Evolutionary conservation across 2,329 filamentous ascomycete species (phyloP).

Genomic region (Claviceps quebecensis): DNA sequence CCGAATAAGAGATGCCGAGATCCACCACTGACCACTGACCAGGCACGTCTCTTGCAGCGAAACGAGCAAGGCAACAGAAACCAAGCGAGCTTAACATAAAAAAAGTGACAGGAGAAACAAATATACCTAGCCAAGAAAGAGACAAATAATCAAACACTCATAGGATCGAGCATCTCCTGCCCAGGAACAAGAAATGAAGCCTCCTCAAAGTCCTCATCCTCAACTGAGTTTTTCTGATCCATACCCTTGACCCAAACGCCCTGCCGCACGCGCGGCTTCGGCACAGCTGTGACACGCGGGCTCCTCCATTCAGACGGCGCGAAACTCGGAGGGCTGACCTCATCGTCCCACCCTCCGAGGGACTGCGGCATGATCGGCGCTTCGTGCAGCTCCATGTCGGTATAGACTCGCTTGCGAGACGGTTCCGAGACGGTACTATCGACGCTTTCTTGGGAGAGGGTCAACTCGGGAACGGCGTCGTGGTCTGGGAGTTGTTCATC

Average conservation of each 20-base stretch:
- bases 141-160: neutral
- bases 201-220: conserved; percentile 49
- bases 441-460: conserved; percentile 41
- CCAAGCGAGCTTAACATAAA: neutral
- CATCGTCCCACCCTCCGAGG: conserved; percentile 20
- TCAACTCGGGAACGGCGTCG: conserved; percentile 33
- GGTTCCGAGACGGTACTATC: conserved; percentile 18
- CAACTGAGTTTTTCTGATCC: conserved; percentile 33
- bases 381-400: conserved; percentile 27
- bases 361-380: neutral
- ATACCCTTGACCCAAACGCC: conserved; percentile 9
- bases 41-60: no score
- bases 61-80: no score
- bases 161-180: conserved; percentile 20
- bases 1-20: no score
- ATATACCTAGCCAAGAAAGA: neutral
- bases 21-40: no score
- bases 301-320: conserved; percentile 24
- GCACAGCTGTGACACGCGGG: conserved; percentile 34
- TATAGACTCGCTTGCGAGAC: conserved; percentile 34
- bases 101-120: neutral
- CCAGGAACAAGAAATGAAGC: conserved; percentile 46
- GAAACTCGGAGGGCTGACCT: conserved; percentile 26
- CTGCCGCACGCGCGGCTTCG: conserved; percentile 20
- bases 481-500: conserved; percentile 17